Percentiles rank a stretch among this genome's conserved stretches.
These are phyloP conservation scores for Diphasiastrum complanatum DNA, from an alignment of 83 land plant genomes.

Conservation along the genomic window DNA sequence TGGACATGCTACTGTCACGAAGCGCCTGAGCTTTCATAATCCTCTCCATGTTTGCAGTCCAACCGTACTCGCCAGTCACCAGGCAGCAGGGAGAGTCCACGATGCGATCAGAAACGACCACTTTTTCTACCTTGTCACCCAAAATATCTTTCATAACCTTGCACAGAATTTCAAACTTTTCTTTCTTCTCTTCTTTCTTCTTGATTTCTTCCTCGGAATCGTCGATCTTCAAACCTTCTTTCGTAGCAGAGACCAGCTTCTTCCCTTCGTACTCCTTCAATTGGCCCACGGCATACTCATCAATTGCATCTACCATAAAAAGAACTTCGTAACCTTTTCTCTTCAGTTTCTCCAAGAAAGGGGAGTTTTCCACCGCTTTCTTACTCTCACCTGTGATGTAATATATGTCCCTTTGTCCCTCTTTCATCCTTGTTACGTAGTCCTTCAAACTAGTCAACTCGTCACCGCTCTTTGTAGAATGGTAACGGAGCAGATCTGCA, in stretches of 20 bases:
- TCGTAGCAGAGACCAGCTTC: constrained; percentile 52
- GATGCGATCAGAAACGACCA: constrained; percentile 39
- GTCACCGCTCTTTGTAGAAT: constrained; percentile 57
- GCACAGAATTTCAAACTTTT: constrained; percentile 40
- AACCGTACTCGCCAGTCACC: constrained; percentile 55
- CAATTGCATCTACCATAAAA: constrained; percentile 59
- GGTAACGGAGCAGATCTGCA: constrained; percentile 47
- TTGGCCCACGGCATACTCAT: constrained; percentile 52
- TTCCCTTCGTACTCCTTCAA: constrained; percentile 60
- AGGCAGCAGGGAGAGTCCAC: constrained; percentile 49
- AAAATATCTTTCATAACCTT: constrained; percentile 46
- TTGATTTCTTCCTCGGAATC: constrained; percentile 54
- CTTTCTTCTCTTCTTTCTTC: constrained; percentile 46
- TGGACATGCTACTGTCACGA: constrained; percentile 43
- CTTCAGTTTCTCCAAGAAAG: constrained; percentile 51
- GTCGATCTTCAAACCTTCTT: constrained; percentile 50
- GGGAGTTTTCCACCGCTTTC: constrained; percentile 62
- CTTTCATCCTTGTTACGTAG: constrained; percentile 63
- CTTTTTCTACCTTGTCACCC: constrained; percentile 49
- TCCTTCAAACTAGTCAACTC: constrained; percentile 63
- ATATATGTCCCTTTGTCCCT: constrained; percentile 48
- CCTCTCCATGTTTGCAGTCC: constrained; percentile 63
- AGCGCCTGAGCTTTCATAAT: constrained; percentile 60
- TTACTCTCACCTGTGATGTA: constrained; percentile 52
- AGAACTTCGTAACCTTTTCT: constrained; percentile 53